Percentiles rank a stretch among this genome's conserved stretches.
phyloP scores from a whole-genome alignment of 306 rosid genomes.

The Fragaria iinumae region DNA sequence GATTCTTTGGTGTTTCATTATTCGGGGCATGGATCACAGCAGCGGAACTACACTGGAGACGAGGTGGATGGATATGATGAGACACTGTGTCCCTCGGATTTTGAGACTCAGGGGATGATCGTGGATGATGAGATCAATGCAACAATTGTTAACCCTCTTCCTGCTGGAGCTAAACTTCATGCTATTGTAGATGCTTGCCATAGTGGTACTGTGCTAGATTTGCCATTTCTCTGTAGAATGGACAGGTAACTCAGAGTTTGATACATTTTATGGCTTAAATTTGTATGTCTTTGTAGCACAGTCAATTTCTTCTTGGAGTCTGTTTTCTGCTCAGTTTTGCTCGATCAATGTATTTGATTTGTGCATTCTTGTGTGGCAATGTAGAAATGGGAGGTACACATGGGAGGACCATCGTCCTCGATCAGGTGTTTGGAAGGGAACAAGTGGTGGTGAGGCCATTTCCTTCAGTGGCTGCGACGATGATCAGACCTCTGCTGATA shows the following conservation, averaged over 20 bases:
- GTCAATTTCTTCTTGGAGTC: neutral
- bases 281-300: neutral
- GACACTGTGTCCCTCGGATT: conserved; percentile 45
- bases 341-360: neutral
- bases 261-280: neutral
- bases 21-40: conserved; percentile 54
- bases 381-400: conserved; percentile 34
- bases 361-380: neutral
- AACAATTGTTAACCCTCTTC: conserved; percentile 45
- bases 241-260: conserved; percentile 21
- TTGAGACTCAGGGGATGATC: conserved; percentile 40
- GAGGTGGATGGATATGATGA: conserved; percentile 54
- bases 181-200: conserved; percentile 53
- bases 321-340: neutral
- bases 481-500: conserved; percentile 48
- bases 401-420: conserved; percentile 60
- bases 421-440: conserved; percentile 48
- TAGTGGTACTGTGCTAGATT: conserved; percentile 50
- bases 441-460: conserved; percentile 48
- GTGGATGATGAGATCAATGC: conserved; percentile 53
- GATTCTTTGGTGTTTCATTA: conserved; percentile 53
- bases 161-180: conserved; percentile 47
- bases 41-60: conserved; percentile 40
- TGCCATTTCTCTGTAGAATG: conserved; percentile 47
- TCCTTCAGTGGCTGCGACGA: conserved; percentile 59